Evolutionary conservation across 2,329 filamentous ascomycete species (phyloP), one percentile per base, ranked within the genome.

Genomic region (Fusarium pseudograminearum): DNA sequence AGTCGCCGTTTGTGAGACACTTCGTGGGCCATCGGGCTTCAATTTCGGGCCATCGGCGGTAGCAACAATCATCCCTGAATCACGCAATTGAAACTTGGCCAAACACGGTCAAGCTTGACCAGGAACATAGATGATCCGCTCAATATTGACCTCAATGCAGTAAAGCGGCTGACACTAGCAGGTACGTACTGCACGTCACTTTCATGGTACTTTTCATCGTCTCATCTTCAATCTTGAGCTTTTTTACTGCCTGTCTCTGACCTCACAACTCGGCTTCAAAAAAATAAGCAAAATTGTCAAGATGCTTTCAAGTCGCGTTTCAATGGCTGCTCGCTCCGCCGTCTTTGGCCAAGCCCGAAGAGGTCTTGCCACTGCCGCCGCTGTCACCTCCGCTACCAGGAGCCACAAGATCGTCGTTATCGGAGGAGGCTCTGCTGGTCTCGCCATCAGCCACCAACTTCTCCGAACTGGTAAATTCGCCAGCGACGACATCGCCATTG

Each of bases 371-470:
- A 70, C 67, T 30, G 67, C 59, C 12, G 67, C 67, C 3, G 50
- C 66, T 3, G 66, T 69, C 2, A 40, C 51, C 2, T 16, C 66
- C 5, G 72, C 76, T 18, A 74, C 59, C 16, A 52, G 67, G n/a
- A 73, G 53, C 68, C 90, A 92, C 82, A 89, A 85, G 73, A 83
- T 92, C 18, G 88, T 92, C 15, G 84, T 93, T 4, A 82, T 93
- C 30, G 90, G 90, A 51, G 90, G 86, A 54, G 91, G 91, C 33
- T 83, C 87, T 15, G 91, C 90, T 38, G 91, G 91, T 50, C 78
- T 92, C 18, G 79, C 87, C 3, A 85, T 91, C 73, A 88, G 88
- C 72, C 89, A 92, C 73, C 90, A 93, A 79, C 85, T 93, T 5
- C 84, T 91, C 5, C 84, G 84, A 3, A 81, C 83, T 1, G 88